phyloP scores from a whole-genome alignment of 768 basidiomycete genomes.

The Trametes villosa region DNA sequence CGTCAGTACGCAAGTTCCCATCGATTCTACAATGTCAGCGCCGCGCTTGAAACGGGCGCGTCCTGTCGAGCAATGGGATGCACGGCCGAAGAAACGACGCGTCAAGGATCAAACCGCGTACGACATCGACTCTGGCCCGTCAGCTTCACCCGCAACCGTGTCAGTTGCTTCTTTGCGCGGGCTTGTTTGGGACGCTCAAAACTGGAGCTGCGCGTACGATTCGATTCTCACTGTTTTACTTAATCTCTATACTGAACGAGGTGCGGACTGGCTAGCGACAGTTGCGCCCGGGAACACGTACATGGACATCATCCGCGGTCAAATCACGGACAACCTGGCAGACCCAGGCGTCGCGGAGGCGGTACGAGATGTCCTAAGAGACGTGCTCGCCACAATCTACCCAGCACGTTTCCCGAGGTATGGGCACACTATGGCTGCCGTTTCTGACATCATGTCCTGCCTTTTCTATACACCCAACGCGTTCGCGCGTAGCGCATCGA shows the following conservation, averaged over 20 bases:
- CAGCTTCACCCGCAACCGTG: neutral
- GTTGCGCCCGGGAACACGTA: neutral
- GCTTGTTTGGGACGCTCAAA: neutral
- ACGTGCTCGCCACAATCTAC: neutral
- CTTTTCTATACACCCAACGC: neutral
- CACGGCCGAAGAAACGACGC: neutral
- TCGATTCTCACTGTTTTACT: neutral
- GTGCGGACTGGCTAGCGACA: neutral
- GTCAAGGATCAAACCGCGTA: neutral
- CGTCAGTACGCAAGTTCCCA: neutral
- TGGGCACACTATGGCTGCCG: neutral
- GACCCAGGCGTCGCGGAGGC: too few relatives aligned
- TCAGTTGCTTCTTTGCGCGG: neutral
- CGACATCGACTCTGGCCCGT: neutral
- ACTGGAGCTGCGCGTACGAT: conserved; percentile 1
- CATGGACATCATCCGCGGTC: neutral
- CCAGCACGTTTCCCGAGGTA: neutral
- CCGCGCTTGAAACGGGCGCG: neutral
- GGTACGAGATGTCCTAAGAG: neutral
- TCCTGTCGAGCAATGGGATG: neutral
- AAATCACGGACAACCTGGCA: neutral
- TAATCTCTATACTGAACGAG: neutral
- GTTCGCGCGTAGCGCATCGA: neutral
- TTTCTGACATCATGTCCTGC: neutral
- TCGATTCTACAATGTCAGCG: neutral